These are phyloP conservation scores for Boletus rex-veris DNA, from an alignment of 768 basidiomycete species.

Conservation along the genomic window DNA sequence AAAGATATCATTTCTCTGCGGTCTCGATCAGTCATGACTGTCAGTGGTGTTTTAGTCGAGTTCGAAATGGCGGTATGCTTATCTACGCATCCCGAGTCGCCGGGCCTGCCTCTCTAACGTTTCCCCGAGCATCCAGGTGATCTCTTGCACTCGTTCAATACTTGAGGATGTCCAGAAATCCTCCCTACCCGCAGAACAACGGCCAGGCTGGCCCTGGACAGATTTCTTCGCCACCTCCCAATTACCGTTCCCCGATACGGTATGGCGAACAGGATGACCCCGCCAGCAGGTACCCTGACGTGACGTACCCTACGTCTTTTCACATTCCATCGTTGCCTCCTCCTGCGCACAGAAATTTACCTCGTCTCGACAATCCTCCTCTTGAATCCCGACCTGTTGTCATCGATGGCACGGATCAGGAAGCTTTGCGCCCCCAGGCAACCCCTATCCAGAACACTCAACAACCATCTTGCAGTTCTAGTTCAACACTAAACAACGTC, in stretches of 20 bases:
- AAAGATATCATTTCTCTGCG: neutral
- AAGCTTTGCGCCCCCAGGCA: conserved; percentile 10
- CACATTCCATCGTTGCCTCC: conserved; percentile 10
- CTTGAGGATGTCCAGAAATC: conserved; percentile 19
- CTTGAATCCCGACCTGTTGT: neutral
- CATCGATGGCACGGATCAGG: conserved; percentile 2
- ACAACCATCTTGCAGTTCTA: conserved; percentile 37
- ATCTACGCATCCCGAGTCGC: conserved; percentile 2
- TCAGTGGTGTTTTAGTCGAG: conserved; percentile 11
- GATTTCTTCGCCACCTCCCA: neutral
- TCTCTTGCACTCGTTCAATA: conserved; percentile 10
- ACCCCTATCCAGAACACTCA: conserved; percentile 18
- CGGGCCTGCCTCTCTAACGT: neutral
- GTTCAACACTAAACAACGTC: conserved; percentile 34
- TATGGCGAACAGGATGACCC: neutral
- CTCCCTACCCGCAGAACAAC: conserved; percentile 1
- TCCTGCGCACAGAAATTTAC: neutral
- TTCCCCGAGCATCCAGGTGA: conserved; percentile 16
- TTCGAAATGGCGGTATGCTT: conserved; percentile 16
- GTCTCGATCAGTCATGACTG: neutral
- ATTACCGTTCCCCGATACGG: neutral
- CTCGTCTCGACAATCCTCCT: neutral
- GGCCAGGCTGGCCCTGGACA: conserved; percentile 24
- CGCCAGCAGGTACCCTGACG: conserved; percentile 5
- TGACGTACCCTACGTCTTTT: conserved; percentile 6